Evolutionary conservation across 495 filamentous ascomycete species (phyloP), one percentile per base, ranked within the genome.

Genomic region (Polyplosphaeria fusca): DNA sequence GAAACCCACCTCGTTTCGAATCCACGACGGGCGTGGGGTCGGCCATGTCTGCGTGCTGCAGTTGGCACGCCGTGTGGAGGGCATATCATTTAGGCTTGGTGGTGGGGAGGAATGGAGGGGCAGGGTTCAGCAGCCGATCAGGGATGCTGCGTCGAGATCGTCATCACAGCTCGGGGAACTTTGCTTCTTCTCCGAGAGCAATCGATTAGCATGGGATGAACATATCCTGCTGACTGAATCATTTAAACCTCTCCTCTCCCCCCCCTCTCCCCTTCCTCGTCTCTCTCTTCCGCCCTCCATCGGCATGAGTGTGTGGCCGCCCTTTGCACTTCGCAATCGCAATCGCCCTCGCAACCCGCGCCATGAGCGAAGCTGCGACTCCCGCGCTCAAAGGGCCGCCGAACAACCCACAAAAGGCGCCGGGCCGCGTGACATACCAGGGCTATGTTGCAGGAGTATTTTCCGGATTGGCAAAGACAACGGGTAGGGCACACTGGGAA

Each of bases 371-470:
- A 4, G 4, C 46, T 20, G 43, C 49, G 26, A 42, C 44, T 19
- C 30, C 48, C 16, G 43, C 40, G 41, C 46, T 58, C 16, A 20
- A 13, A 14, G 45, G 26, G 14, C 35, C 48, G 9, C 14, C 24
- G 27, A 32, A 54, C 26, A n/a, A n/a, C n/a, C n/a, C n/a, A n/a
- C n/a, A n/a, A n/a, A 46, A 56, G 19, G 32, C 50, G 50, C 45
- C 44, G 49, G 49, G 45, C 50, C 11, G 19, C 49, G 11, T 60
- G 55, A 22, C 75, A 82, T 96, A 96, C 76, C 91, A 89, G 63
- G 93, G 93, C 7, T 98, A 96, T 70, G 90, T 96, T 14, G 93
- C 87, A 0, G 93, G 93, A 4, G 81, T 96, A 11, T 96, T 95
- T 66, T 94, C 88, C 12, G 93, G 93, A 14, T 86, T 96, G 66